Evolutionary conservation across 2,329 filamentous ascomycete species (phyloP), one percentile per base, ranked within the genome.

Genomic region (Penicillium sp.): DNA sequence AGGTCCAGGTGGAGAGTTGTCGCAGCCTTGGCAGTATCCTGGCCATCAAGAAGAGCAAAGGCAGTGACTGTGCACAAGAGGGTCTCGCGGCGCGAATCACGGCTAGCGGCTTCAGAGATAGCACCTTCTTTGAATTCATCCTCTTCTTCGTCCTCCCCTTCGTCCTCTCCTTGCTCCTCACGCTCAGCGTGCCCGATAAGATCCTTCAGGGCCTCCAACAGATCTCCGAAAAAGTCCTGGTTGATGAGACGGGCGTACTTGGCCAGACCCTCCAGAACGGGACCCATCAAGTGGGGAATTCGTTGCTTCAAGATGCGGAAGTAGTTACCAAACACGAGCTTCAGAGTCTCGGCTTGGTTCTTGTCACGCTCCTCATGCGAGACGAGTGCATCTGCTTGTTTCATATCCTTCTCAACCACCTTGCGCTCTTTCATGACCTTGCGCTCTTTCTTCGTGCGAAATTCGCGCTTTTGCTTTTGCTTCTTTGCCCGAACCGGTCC

Each of bases 191-290:
- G 85, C 4, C 85, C 84, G 66, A 97, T 93, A 43, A 99, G 83
- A 61, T 99, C 94, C 73, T 96, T 95, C 37, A 99, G 81, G 0
- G 92, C 93, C 75, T 97, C 94, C 11, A 99, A 84, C 27, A 99
- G 82, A 70, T 99, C 94, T 26, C 93, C 94, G 67, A 99, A 99
- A 79, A 99, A 97, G 71, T 99, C 91, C 70, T 99, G 92, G 77
- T 99, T 99, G 81, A 99, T 99, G 56, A 99, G 82, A 71, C 97
- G 94, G 3, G 92, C 88, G 70, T 96, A 99, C 70, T 92, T 92
- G 49, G 93, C 92, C 22, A 99, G 79, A 26, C 94, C 94, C 77
- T 97, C 94, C 5, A 99, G 83, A 0, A 97, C 92, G 14, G 93
- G 92, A n/a, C 94, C 94, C 90, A 97, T 97, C 18, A 99, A 84